Percentiles rank a stretch among this genome's conserved stretches.
These are phyloP conservation scores for Hydnomerulius pinastri DNA, from an alignment of 768 basidiomycete species.

Conservation along the genomic window DNA sequence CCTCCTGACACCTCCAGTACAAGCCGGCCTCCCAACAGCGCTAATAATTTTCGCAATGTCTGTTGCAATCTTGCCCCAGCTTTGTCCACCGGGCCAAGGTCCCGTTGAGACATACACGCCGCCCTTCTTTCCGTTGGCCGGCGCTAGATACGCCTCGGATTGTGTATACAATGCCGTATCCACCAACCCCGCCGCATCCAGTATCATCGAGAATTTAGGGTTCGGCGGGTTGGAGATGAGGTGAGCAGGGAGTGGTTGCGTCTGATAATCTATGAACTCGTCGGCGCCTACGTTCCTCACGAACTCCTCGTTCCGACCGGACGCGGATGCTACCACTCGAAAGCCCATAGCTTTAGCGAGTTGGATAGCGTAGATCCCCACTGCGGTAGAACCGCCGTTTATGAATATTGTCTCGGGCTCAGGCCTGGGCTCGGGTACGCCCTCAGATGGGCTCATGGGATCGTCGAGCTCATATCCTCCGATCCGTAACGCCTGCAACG, in stretches of 20 bases:
- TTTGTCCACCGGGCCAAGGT: constrained; percentile 37
- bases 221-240: constrained; percentile 47
- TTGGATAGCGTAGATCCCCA: constrained; percentile 73
- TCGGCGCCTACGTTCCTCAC: constrained; percentile 66
- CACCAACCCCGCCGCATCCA: constrained; percentile 57
- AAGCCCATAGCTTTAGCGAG: constrained; percentile 67
- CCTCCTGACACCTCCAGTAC: constrained; percentile 55
- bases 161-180: constrained; percentile 52
- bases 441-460: neutral
- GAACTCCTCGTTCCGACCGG: constrained; percentile 57
- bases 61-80: constrained; percentile 9
- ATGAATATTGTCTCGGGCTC: constrained; percentile 58
- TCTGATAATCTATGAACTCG: constrained; percentile 67
- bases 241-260: constrained; percentile 47
- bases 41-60: constrained; percentile 1
- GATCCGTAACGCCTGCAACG: constrained; percentile 54
- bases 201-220: constrained; percentile 55
- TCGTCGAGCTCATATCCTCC: constrained; percentile 47
- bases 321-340: constrained; percentile 59
- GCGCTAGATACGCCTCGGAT: constrained; percentile 53
- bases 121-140: constrained; percentile 29
- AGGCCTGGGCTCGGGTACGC: neutral
- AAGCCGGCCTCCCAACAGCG: constrained; percentile 37
- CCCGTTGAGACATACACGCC: constrained; percentile 58
- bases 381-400: constrained; percentile 69